phyloP scores from a whole-genome alignment of 306 rosid genomes.

The Heteromeles arbutifolia region DNA sequence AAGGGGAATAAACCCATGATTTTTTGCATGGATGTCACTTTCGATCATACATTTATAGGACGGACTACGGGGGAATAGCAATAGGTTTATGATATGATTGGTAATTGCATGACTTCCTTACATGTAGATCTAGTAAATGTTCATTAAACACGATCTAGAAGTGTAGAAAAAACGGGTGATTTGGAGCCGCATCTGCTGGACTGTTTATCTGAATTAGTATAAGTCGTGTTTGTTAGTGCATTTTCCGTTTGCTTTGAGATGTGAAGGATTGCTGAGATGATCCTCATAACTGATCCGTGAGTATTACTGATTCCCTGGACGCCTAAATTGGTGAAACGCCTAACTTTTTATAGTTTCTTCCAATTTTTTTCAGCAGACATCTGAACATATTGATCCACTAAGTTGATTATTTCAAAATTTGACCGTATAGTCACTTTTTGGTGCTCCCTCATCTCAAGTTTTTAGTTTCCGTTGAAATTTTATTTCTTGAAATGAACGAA shows the following conservation, averaged over 20 bases:
- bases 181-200: background rate
- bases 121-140: no score
- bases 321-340: background rate
- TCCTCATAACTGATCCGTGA: background rate
- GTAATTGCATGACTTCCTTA: background rate
- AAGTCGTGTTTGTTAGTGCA: background rate
- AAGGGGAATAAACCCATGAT: no score
- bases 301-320: background rate
- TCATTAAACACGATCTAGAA: background rate
- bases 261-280: background rate
- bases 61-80: background rate
- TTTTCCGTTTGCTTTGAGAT: background rate
- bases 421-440: background rate
- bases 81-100: background rate
- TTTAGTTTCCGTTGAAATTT: background rate
- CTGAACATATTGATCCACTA: background rate
- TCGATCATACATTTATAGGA: background rate
- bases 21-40: no score
- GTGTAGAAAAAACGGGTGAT: background rate
- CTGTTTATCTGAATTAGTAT: background rate
- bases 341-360: background rate
- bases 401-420: background rate
- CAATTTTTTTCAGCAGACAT: background rate
- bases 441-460: background rate
- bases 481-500: background rate